Percentiles rank a stretch among this genome's conserved stretches.
These are phyloP conservation scores for Porpolomopsis calyptriformis DNA, from an alignment of 768 basidiomycete genomes.

Conservation along the genomic window DNA sequence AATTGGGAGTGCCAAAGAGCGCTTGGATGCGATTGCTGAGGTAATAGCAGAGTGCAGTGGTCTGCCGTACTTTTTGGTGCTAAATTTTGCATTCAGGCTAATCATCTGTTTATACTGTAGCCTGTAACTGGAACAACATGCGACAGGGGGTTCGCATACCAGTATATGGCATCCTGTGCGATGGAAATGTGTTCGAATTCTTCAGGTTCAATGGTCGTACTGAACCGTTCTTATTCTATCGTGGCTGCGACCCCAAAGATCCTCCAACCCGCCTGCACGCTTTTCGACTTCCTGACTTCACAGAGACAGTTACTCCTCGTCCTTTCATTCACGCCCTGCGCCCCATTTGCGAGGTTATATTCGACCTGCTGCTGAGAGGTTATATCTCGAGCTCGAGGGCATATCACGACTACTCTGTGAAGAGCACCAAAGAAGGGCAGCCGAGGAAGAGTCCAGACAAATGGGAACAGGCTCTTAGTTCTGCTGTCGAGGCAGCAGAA, in stretches of 20 bases:
- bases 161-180: slow-evolving; percentile 7
- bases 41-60: slow-evolving; percentile 5
- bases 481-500: background rate
- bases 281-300: slow-evolving; percentile 1
- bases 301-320: background rate
- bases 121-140: slow-evolving; percentile 3
- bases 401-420: background rate
- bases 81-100: slow-evolving; percentile 1
- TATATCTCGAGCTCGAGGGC: slow-evolving; percentile 3
- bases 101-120: background rate
- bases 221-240: background rate
- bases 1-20: slow-evolving; percentile 1
- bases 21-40: slow-evolving; percentile 7
- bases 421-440: background rate
- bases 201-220: slow-evolving; percentile 1
- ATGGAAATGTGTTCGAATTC: slow-evolving; percentile 2
- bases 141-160: background rate
- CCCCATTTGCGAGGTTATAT: slow-evolving; percentile 4
- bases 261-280: background rate
- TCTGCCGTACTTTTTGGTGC: background rate
- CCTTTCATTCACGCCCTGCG: slow-evolving; percentile 4
- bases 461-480: slow-evolving; percentile 1
- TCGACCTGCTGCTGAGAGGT: slow-evolving; percentile 3
- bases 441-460: slow-evolving; percentile 1
- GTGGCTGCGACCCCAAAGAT: background rate